Evolutionary conservation across 352 stramenopile genomes (phyloP), one percentile per base, ranked within the genome.

Genomic region (Phytopythium kandeliae): DNA sequence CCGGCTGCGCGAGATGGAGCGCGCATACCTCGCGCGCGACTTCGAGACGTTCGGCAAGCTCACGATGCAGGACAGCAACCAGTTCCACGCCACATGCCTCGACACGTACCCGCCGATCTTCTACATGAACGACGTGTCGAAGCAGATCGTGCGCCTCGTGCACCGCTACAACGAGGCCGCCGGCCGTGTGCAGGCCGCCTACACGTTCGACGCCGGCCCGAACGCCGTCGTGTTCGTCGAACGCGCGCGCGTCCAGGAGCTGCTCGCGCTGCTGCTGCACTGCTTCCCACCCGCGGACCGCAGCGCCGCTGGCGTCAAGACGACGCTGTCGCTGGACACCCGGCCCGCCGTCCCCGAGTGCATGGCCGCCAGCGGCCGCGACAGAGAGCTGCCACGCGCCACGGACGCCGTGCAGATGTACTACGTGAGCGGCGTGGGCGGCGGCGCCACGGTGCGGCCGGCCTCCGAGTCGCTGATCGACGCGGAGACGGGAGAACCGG

Each of bases 171-270:
- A 99, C 72, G 64, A 78, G 24, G 62, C 74, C 12, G 57, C 62
- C 22, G 68, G 74, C 13, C 36, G 57, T 8, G 62, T 98, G 43
- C 74, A 88, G 25, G 92, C 87, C 37, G 96, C 96, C 17, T 99
- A 99, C 78, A 99, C 97, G 11, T 99, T 99, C 69, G 97, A 99
- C 78, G 97, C 97, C 22, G 97, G 97, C 50, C 96, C 97, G 33
- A 99, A 99, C 74, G 96, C 96, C 19, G 96, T 99, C n/a, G 63
- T 97, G 30, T 97, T 95, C 61, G 51, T 85, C n/a, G 70, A 93
- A 54, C 62, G 85, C 40, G 51, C 85, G 47, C 57, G 95, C 51
- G 70, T 89, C 24, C 52, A 76, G 37, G 71, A 86, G 34, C 48
- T 95, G 2, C 58, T 92, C 44, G 53, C 66, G 9, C 58, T 89